phyloP scores from a whole-genome alignment of 2,329 filamentous ascomycete species.

The Kalmusia sp. region DNA sequence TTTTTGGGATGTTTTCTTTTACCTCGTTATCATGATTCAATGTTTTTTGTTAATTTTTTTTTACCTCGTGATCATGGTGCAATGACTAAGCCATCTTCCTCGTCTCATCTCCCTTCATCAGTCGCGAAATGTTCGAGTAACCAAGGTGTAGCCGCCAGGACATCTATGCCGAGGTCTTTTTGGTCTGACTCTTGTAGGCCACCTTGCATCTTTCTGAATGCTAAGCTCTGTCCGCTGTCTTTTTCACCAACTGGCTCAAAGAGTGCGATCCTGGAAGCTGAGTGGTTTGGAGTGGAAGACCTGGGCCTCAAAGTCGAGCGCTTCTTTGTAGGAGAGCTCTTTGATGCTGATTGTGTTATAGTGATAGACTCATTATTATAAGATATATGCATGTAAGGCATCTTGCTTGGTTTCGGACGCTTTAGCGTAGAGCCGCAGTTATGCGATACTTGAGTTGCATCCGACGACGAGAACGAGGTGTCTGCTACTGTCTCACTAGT shows the following conservation, averaged over 20 bases:
- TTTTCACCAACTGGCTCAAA: constrained; percentile 22
- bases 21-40: no score
- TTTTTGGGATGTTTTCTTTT: no score
- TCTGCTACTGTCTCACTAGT: no score
- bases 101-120: constrained; percentile 28
- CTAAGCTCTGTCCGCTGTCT: constrained; percentile 4
- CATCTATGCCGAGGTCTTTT: constrained; percentile 46
- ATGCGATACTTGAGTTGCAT: constrained; percentile 21
- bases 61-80: constrained; percentile 26
- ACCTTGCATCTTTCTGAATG: constrained; percentile 19
- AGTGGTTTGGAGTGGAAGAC: constrained; percentile 44
- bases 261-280: constrained; percentile 31
- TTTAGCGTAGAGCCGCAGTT: constrained; percentile 50
- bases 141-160: constrained; percentile 49
- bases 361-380: constrained; percentile 24
- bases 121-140: constrained; percentile 32
- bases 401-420: constrained; percentile 46
- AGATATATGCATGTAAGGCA: constrained; percentile 37
- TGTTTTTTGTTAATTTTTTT: no score
- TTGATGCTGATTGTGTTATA: constrained; percentile 18
- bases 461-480: constrained; percentile 30
- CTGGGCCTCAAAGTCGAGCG: constrained; percentile 37
- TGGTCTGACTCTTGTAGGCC: constrained; percentile 29
- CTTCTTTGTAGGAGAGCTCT: constrained; percentile 29
- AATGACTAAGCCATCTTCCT: constrained; percentile 30